These are phyloP conservation scores for Platanthera guangdongensis DNA, from an alignment of 106 monocot species.

Conservation along the genomic window DNA sequence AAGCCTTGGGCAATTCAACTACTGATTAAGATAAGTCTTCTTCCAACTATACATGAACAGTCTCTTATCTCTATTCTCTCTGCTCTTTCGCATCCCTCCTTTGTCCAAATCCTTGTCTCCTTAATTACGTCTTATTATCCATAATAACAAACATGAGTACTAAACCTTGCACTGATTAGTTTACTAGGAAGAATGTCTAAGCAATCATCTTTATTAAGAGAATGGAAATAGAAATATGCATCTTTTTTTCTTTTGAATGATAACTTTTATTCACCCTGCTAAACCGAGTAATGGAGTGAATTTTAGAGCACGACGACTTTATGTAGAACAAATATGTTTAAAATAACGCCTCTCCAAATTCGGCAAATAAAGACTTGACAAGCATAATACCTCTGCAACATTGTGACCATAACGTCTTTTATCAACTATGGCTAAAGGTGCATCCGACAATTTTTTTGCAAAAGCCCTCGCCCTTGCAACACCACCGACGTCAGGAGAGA, in stretches of 20 bases:
- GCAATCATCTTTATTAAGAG: background rate
- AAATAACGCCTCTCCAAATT: background rate
- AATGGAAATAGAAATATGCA: background rate
- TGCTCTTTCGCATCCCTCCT: no score
- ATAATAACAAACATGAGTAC: background rate
- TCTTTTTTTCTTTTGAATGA: no score
- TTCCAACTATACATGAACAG: no score
- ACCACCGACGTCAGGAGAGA: conserved; percentile 93
- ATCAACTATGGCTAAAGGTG: conserved; percentile 89
- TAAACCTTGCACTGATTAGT: background rate
- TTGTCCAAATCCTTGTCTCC: no score
- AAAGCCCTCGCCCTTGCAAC: conserved; percentile 88
- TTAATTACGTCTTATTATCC: no score
- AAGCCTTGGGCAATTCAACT: no score
- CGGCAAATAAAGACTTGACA: background rate
- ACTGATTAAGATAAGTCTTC: no score
- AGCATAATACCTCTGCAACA: conserved; percentile 61
- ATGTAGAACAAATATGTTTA: background rate
- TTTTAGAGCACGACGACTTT: background rate
- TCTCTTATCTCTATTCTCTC: no score
- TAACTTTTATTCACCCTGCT: background rate
- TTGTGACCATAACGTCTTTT: conserved; percentile 84
- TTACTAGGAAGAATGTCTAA: background rate
- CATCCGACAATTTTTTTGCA: conserved; percentile 92
- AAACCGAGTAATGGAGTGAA: background rate